Conservation (phyloP, 208 protist species). For the Leishmania arabica region DNA sequence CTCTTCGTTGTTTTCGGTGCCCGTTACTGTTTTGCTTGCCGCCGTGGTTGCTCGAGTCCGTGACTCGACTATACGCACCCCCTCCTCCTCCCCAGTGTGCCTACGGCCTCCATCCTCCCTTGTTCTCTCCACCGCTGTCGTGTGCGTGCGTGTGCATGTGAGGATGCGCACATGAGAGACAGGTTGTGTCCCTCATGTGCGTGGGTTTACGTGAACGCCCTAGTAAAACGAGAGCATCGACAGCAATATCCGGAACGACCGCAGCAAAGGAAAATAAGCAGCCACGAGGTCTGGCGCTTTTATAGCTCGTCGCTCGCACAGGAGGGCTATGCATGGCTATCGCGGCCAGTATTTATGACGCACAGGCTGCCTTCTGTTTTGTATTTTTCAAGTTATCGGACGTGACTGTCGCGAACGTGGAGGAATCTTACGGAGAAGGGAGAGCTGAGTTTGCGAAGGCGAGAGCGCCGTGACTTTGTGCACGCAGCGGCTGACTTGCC, state of each 20-base stretch:
- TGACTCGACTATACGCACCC: neutral
- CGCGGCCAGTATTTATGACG: neutral
- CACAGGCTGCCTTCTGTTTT: neutral
- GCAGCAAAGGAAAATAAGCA: neutral
- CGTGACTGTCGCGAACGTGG: neutral
- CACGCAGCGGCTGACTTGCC: neutral
- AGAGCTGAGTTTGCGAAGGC: neutral
- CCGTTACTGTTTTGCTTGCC: neutral
- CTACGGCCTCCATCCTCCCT: neutral
- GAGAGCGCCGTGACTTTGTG: neutral
- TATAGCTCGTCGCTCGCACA: neutral
- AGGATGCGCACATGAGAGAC: neutral
- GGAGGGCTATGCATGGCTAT: neutral
- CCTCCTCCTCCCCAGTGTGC: neutral
- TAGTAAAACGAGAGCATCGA: neutral
- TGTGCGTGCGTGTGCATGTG: neutral
- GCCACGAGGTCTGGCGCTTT: neutral
- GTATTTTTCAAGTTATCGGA: neutral
- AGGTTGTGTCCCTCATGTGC: neutral
- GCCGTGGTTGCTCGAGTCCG: neutral
- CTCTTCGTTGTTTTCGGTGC: neutral
- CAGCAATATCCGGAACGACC: neutral
- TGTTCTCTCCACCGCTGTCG: neutral
- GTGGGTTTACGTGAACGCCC: neutral
- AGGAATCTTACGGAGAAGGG: neutral